Percentiles rank a stretch among this genome's conserved stretches.
Conservation (phyloP, 106 monocot genomes). For the Phalaenopsis equestris region DNA sequence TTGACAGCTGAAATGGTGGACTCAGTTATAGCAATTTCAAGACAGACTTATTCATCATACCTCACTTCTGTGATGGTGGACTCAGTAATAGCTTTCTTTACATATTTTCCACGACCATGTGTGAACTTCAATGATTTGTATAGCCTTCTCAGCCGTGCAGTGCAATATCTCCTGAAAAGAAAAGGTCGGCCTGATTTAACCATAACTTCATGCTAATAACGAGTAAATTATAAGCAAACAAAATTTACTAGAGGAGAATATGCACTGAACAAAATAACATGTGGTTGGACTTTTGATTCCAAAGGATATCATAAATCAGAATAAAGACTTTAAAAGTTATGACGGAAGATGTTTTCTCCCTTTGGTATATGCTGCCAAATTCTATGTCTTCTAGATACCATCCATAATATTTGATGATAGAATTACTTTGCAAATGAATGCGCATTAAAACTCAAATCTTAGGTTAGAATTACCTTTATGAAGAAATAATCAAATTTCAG, state of each 20-base stretch:
- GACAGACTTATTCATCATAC: conserved; percentile 16
- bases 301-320: too few species aligned
- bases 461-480: not conserved
- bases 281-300: not conserved
- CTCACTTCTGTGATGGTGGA: conserved; percentile 79
- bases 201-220: conserved; percentile 1
- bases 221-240: conserved; percentile 1
- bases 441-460: not conserved
- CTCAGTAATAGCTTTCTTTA: conserved; percentile 49
- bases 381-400: not conserved
- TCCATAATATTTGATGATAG: not conserved
- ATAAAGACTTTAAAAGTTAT: too few species aligned
- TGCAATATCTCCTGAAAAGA: conserved; percentile 82
- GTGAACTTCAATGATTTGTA: conserved; percentile 96
- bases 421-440: not conserved
- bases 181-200: not conserved
- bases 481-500: not conserved
- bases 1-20: not conserved
- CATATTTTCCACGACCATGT: conserved; percentile 89
- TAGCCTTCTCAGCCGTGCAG: conserved; percentile 78
- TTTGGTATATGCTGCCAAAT: not conserved
- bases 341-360: too few species aligned
- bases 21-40: not conserved
- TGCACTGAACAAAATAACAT: not conserved
- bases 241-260: conserved; percentile 1